Evolutionary conservation across 768 basidiomycete genomes (phyloP).

Genomic region (Collybia sordida): DNA sequence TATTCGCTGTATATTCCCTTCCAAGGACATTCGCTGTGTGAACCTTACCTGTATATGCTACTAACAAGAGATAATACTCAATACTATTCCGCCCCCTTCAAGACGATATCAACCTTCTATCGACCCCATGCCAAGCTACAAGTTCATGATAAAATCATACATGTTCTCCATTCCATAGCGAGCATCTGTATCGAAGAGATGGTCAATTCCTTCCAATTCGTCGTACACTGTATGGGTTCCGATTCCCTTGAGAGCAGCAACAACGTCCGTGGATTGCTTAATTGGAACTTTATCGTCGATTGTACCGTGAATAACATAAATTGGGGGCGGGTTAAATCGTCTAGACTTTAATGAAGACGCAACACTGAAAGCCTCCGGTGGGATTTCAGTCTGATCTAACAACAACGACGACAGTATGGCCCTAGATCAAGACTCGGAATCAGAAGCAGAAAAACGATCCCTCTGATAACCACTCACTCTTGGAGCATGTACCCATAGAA

Average conservation of each 20-base stretch:
- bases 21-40: no score
- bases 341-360: slow-evolving; percentile 24
- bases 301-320: slow-evolving; percentile 35
- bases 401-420: slow-evolving; percentile 13
- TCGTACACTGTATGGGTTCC: slow-evolving; percentile 25
- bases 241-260: slow-evolving; percentile 23
- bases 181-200: slow-evolving; percentile 31
- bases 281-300: slow-evolving; percentile 34
- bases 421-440: no score
- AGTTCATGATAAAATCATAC: slow-evolving; percentile 27
- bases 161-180: slow-evolving; percentile 31
- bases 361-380: slow-evolving; percentile 26
- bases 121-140: no score
- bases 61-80: no score
- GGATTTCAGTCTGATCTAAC: slow-evolving; percentile 30
- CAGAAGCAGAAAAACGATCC: not conserved
- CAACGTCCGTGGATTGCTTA: slow-evolving; percentile 32
- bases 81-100: no score
- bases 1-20: no score
- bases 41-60: no score
- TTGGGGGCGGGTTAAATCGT: slow-evolving; percentile 25
- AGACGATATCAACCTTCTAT: no score
- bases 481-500: slow-evolving; percentile 42
- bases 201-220: slow-evolving; percentile 31
- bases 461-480: slow-evolving; percentile 27